Conservation (phyloP, 2,329 filamentous ascomycete genomes). For the Trichoderma sp. region DNA sequence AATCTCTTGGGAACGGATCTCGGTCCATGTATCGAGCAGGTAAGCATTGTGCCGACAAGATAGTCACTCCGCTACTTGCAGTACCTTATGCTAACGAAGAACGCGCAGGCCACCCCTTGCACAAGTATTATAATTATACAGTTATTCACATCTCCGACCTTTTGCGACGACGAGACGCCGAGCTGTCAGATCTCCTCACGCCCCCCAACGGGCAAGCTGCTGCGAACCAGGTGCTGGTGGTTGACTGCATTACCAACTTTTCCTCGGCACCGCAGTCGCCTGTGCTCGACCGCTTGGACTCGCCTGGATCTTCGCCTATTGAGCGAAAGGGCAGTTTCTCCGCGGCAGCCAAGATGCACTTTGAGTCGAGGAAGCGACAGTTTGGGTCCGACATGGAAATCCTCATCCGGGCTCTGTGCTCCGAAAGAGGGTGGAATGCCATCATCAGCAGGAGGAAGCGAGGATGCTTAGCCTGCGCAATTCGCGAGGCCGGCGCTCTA, state of each 20-base stretch:
- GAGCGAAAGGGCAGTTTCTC: conserved; percentile 39
- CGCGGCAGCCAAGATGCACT: conserved; percentile 51
- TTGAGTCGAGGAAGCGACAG: conserved; percentile 55
- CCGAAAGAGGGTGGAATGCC: conserved; percentile 71
- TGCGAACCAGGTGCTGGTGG: conserved; percentile 49
- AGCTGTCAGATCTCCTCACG: conserved; percentile 47
- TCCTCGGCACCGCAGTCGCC: conserved; percentile 48
- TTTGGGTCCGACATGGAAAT: conserved; percentile 67
- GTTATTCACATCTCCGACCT: conserved; percentile 58
- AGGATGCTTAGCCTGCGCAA: conserved; percentile 70
- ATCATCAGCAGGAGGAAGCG: conserved; percentile 64
- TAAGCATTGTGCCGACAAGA: conserved; percentile 28
- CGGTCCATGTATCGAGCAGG: conserved; percentile 48
- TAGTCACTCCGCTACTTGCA: neutral
- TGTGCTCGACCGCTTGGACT: conserved; percentile 37
- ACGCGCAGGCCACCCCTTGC: conserved; percentile 55
- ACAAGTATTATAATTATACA: conserved; percentile 61
- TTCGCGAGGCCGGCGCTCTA: conserved; percentile 70
- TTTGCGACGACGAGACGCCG: conserved; percentile 44
- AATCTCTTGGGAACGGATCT: conserved; percentile 42
- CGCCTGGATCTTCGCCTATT: conserved; percentile 29
- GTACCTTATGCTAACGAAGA: conserved; percentile 4
- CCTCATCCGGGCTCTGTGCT: conserved; percentile 68
- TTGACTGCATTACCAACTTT: conserved; percentile 61
- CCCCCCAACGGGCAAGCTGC: conserved; percentile 31